Evolutionary conservation across 2,329 filamentous ascomycete species (phyloP).

Genomic region (Exophiala sp.): DNA sequence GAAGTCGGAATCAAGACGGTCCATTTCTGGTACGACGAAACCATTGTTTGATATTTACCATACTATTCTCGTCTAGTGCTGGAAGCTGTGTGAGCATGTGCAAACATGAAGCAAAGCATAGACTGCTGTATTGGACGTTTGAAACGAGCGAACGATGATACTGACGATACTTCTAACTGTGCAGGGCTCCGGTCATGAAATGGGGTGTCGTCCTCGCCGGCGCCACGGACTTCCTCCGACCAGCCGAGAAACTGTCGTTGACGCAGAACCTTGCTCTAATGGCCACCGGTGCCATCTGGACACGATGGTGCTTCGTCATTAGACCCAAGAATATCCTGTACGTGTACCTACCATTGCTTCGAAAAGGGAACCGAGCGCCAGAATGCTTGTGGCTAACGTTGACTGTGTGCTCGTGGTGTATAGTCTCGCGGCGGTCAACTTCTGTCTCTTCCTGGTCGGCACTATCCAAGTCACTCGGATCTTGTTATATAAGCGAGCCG

Average conservation of each 20-base stretch:
- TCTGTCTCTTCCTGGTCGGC: slow-evolving; percentile 89
- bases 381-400: slow-evolving; percentile 4
- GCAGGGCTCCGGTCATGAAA: slow-evolving; percentile 91
- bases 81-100: too few relatives aligned
- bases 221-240: slow-evolving; percentile 83
- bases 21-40: slow-evolving; percentile 78
- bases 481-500: slow-evolving; percentile 54
- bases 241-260: slow-evolving; percentile 84
- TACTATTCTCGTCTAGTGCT: too few relatives aligned
- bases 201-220: slow-evolving; percentile 92
- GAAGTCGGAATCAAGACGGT: slow-evolving; percentile 84
- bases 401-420: neutral
- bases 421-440: slow-evolving; percentile 91
- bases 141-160: neutral
- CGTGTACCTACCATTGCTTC: neutral
- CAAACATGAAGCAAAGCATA: too few relatives aligned
- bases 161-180: slow-evolving; percentile 3
- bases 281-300: slow-evolving; percentile 93
- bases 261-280: slow-evolving; percentile 89
- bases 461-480: slow-evolving; percentile 77
- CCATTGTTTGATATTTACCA: too few relatives aligned
- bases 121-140: too few relatives aligned
- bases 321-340: slow-evolving; percentile 86
- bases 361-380: neutral
- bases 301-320: slow-evolving; percentile 96